Evolutionary conservation across 108 stramenopile species (phyloP).

Genomic region (Conticribra guillardii): DNA sequence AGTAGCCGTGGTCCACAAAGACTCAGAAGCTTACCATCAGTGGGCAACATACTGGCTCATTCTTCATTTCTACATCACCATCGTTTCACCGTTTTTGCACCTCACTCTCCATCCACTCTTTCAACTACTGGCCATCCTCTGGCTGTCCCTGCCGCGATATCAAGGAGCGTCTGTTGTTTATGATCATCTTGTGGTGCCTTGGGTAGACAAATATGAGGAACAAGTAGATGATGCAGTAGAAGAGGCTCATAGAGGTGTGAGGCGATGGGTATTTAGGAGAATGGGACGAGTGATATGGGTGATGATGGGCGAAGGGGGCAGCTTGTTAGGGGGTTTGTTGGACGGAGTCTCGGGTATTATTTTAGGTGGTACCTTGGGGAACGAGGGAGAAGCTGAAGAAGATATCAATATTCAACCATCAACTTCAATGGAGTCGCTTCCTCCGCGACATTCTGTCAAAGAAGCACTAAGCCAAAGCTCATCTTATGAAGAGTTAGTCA

Average conservation of each 20-base stretch:
- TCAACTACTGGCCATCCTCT: slow-evolving; percentile 39
- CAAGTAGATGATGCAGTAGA: slow-evolving; percentile 44
- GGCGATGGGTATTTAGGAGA: slow-evolving; percentile 25
- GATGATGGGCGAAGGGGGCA: slow-evolving; percentile 41
- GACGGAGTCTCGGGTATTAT: slow-evolving; percentile 1
- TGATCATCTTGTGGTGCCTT: slow-evolving; percentile 35
- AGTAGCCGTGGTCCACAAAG: slow-evolving; percentile 42
- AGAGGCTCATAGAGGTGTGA: slow-evolving; percentile 27
- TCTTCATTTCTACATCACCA: slow-evolving; percentile 36
- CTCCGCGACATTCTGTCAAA: slow-evolving; percentile 36
- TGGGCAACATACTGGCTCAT: slow-evolving; percentile 52
- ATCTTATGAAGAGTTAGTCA: slow-evolving; percentile 9
- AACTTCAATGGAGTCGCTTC: slow-evolving; percentile 8
- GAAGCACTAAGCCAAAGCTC: slow-evolving; percentile 33
- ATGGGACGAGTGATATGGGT: slow-evolving; percentile 16
- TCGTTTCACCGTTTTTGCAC: slow-evolving; percentile 39
- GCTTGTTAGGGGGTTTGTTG: slow-evolving; percentile 12
- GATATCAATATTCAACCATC: slow-evolving; percentile 2
- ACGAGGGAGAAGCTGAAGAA: too few species aligned
- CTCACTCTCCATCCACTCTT: slow-evolving; percentile 42
- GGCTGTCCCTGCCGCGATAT: slow-evolving; percentile 44
- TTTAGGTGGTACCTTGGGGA: not conserved
- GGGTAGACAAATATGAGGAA: slow-evolving; percentile 37
- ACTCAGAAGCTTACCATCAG: slow-evolving; percentile 42
- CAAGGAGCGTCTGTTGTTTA: slow-evolving; percentile 46